Evolutionary conservation across 1,284 basidiomycete genomes (phyloP), one percentile per base, ranked within the genome.

Genomic region (Apiotrichum sp.): DNA sequence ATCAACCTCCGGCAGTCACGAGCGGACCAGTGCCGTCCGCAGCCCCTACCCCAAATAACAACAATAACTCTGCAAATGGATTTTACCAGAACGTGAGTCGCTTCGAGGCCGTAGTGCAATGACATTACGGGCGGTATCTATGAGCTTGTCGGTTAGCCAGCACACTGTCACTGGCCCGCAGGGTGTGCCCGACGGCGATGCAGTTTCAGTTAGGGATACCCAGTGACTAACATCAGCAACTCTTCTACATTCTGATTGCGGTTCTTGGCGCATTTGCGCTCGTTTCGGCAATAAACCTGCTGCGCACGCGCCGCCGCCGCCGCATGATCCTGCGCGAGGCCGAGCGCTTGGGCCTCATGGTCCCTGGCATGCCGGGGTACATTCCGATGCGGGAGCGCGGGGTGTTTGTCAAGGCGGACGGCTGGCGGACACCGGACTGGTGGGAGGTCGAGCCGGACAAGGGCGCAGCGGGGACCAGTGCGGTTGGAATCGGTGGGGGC

Each of bases 201-300:
- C 22, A 22, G 22, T 22, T 22, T 22, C 22, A 22, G 22, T 22
- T 22, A 22, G 22, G 22, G 22, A 22, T 22, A 22, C 22, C 22
- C 22, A 22, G 22, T 22, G 22, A 22, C 22, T 22, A 22, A 22
- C 22, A 22, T 22, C 39, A 39, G 40, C 63, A 65, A 67, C 64
- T 75, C 2, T 75, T 75, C 61, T 75, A 75, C 62, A 75, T 75
- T 50, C 65, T 75, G 45, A 73, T 75, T 42, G 73, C 71, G 42
- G 61, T 75, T 2, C 57, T 75, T 33, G 58, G 57, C 40, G 71
- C 67, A 3, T 75, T 75, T 45, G 70, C 61, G 10, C 33, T 72
- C 38, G 62, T 71, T 33, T 68, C 69, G n/a, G 60, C 70, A 58
- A 34, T 73, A 32, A 68, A 67, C 32, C 58, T 73, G 6, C 32